A percentile compares a stretch with the other conserved stretches of the same genome.
These are phyloP conservation scores for Ophiosphaerella herpotricha DNA, from an alignment of 2,329 filamentous ascomycete species.

Conservation along the genomic window DNA sequence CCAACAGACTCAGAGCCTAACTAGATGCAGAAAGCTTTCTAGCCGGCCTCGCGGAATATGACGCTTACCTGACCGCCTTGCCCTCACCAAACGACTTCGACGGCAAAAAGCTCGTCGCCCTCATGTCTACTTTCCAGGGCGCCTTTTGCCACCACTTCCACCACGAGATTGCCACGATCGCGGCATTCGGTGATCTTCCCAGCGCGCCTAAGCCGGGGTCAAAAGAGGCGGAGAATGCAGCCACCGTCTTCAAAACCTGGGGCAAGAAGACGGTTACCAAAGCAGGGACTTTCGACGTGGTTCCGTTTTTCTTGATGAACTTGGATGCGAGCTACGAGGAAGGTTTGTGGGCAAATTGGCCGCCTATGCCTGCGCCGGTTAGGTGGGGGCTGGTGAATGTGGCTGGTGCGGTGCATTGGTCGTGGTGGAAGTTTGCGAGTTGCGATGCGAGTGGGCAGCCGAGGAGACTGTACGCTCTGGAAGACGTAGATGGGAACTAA, in stretches of 20 bases:
- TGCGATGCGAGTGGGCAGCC: conserved; percentile 61
- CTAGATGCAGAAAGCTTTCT: conserved; percentile 32
- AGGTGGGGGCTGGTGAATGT: conserved; percentile 65
- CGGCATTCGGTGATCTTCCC: conserved; percentile 51
- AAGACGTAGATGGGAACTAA: not conserved
- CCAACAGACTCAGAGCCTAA: not conserved
- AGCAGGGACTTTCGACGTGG: conserved; percentile 62
- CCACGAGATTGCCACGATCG: conserved; percentile 40
- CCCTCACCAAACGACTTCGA: conserved; percentile 27
- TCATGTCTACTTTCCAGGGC: conserved; percentile 36
- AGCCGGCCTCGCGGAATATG: conserved; percentile 26
- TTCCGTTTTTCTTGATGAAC: conserved; percentile 69
- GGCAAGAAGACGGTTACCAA: conserved; percentile 68
- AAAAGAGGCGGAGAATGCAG: conserved; percentile 52
- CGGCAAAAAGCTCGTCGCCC: conserved; percentile 23
- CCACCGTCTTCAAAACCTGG: conserved; percentile 62
- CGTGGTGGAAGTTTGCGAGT: conserved; percentile 69
- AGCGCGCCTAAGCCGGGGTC: conserved; percentile 55
- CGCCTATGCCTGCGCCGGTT: conserved; percentile 65
- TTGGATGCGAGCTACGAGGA: conserved; percentile 64
- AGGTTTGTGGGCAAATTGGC: conserved; percentile 66
- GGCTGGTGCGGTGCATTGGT: conserved; percentile 60
- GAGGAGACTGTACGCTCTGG: conserved; percentile 46
- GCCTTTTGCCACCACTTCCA: conserved; percentile 40
- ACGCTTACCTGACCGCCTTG: conserved; percentile 28